These are phyloP conservation scores for Sicyos edulis DNA, from an alignment of 306 rosid genomes.

Conservation along the genomic window DNA sequence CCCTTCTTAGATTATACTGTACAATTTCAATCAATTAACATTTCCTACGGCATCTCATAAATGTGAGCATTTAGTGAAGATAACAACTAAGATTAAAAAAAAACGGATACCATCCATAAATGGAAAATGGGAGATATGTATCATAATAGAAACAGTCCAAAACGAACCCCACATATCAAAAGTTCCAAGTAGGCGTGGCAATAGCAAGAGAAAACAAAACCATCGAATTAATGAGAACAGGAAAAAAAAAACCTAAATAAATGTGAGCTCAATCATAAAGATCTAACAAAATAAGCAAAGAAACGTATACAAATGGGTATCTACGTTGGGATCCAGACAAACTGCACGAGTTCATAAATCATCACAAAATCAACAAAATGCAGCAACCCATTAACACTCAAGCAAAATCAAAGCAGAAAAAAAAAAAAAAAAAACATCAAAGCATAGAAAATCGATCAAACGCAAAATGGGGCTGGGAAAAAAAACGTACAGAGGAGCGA, in stretches of 20 bases:
- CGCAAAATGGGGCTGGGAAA: neutral
- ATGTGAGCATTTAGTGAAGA: neutral
- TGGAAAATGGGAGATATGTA: slow-evolving; percentile 12
- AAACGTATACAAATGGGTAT: slow-evolving; percentile 5
- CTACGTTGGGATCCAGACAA: slow-evolving; percentile 3
- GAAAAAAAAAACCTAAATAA: neutral
- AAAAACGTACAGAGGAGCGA: slow-evolving; percentile 46
- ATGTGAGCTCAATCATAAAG: neutral
- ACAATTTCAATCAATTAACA: neutral
- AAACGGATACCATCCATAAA: neutral
- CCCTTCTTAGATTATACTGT: neutral
- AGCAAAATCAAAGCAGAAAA: neutral
- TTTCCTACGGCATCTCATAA: neutral
- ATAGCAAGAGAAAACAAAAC: neutral
- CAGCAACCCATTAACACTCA: neutral
- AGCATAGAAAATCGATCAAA: neutral
- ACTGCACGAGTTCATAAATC: neutral
- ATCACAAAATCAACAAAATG: neutral
- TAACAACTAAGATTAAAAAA: neutral
- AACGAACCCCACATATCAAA: slow-evolving; percentile 17
- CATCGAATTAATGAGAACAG: neutral
- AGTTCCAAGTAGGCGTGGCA: neutral
- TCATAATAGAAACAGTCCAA: slow-evolving; percentile 11
- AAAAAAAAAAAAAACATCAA: neutral
- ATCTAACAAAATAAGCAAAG: slow-evolving; percentile 12